phyloP scores from a whole-genome alignment of 2,329 filamentous ascomycete species.

The Exserohilum turcica region DNA sequence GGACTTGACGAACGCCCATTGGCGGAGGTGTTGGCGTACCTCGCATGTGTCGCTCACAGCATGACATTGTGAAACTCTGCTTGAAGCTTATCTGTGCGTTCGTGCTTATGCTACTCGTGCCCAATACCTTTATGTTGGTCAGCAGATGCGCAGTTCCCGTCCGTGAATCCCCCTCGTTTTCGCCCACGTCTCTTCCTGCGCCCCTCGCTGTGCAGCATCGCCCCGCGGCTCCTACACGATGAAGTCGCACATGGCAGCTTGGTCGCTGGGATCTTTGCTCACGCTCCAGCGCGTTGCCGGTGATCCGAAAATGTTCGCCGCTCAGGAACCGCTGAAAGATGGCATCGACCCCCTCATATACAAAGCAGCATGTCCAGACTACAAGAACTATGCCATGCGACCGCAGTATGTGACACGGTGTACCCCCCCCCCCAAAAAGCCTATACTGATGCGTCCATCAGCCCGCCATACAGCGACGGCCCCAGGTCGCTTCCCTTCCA shows the following conservation, averaged over 20 bases:
- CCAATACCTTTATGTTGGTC: background rate
- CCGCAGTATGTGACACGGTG: conserved; percentile 59
- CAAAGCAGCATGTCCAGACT: conserved; percentile 66
- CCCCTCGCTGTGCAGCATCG: background rate
- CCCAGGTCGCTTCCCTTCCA: conserved; percentile 83
- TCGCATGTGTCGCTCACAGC: conserved; percentile 17
- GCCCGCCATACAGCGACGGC: conserved; percentile 78
- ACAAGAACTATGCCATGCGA: conserved; percentile 63
- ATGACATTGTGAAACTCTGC: conserved; percentile 1
- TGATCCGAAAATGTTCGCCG: conserved; percentile 16
- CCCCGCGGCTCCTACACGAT: conserved; percentile 14
- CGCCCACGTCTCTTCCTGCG: background rate
- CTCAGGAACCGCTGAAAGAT: conserved; percentile 38
- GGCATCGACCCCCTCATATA: conserved; percentile 44
- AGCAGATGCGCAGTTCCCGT: background rate
- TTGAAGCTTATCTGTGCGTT: background rate
- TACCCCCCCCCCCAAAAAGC: too few species aligned
- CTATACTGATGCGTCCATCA: conserved; percentile 46
- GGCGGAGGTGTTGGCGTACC: conserved; percentile 13
- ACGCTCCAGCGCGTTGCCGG: conserved; percentile 9
- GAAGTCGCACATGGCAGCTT: conserved; percentile 16
- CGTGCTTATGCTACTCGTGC: background rate
- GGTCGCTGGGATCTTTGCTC: conserved; percentile 21
- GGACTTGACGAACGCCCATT: conserved; percentile 21
- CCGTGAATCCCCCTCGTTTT: background rate